Evolutionary conservation across 257 asterid genomes (phyloP), one percentile per base, ranked within the genome.

Genomic region (Lycium barbarum): DNA sequence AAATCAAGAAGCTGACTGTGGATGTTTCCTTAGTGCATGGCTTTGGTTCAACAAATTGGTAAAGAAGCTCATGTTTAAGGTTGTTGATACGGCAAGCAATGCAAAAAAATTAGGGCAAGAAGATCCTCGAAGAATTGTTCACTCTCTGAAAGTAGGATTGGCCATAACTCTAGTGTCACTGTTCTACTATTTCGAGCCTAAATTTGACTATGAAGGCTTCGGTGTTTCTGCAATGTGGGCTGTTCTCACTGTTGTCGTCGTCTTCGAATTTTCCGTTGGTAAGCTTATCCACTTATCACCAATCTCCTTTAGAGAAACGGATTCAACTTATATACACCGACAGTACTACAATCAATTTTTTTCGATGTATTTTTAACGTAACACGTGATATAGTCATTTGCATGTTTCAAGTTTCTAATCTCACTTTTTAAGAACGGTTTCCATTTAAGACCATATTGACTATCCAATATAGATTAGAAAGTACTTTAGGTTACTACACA

Each of bases 151-250:
- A 92, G 93, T 92, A 7, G 96, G 96, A 18, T 86, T 94, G 2
- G 91, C 96, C 6, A 90, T 93, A 3, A 89, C 95, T 0, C 82
- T 94, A 71, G 93, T 93, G 4, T 93, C 97, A 0, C 83, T 94
- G 82, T 88, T 93, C 86, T 94, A 93, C 67, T 94, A 94, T 88
- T 88, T 92, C 65, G 87, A 90, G 81, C 98, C 98, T 83, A 82
- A 91, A 70, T 70, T 70, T 70, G 2, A 70, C 54, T 93, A 94
- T 49, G 86, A 82, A 67, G 91, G 83, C 84, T 94, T 94, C 79
- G 95, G 97, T 22, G 93, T 83, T 79, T 89, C 95, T 7, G 90
- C 96, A 51, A 91, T 92, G 96, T 94, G 97, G 98, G 98, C 94
- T 73, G 95, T 94, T 35, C 89, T 92, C 86, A 93, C 96, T 11